Conservation (phyloP, 345 rosid genomes). For the Eucalyptus fibrosa region DNA sequence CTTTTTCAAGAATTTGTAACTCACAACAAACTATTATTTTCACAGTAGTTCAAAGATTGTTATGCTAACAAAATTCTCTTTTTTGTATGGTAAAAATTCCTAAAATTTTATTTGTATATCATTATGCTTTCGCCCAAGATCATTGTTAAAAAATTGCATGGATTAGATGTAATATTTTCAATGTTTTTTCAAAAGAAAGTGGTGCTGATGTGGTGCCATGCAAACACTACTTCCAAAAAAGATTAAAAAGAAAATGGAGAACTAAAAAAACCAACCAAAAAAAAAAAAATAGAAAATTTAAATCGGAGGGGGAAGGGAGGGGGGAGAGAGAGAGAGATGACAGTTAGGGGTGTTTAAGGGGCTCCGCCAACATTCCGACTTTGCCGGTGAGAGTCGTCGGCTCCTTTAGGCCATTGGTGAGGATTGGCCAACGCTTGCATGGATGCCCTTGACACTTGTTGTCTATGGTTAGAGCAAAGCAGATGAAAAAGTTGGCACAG, state of each 20-base stretch:
- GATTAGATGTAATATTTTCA: background rate
- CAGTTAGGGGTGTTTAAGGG: background rate
- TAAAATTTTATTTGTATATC: background rate
- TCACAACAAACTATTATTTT: too few relatives aligned
- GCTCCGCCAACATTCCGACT: background rate
- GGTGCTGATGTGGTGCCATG: background rate
- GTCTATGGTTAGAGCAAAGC: background rate
- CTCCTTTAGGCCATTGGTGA: background rate
- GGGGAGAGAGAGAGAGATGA: background rate
- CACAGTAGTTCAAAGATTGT: accelerated
- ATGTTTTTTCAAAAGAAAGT: background rate
- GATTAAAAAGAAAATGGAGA: background rate
- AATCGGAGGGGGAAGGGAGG: background rate
- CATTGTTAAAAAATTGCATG: accelerated
- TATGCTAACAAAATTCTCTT: accelerated
- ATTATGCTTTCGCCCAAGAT: background rate
- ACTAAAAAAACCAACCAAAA: too few relatives aligned
- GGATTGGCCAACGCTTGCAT: background rate
- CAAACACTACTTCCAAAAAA: background rate
- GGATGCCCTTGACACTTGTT: background rate
- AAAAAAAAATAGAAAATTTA: background rate
- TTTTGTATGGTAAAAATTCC: background rate
- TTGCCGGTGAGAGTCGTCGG: background rate
- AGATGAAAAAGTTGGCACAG: background rate
- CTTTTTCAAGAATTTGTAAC: accelerated